Evolutionary conservation across 768 basidiomycete species (phyloP).

Genomic region (Amanita inopinata): DNA sequence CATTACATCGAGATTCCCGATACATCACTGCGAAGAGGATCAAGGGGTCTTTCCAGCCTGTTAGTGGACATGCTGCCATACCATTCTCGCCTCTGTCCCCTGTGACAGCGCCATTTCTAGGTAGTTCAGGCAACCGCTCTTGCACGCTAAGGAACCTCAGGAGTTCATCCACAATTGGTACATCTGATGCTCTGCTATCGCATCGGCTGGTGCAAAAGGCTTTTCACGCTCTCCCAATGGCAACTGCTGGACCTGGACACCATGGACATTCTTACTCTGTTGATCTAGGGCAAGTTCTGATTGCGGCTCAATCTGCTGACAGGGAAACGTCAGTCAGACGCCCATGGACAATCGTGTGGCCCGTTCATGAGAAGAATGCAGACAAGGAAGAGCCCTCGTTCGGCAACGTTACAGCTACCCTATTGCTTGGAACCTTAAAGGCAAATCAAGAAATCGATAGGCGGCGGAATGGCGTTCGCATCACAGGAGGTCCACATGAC

Average conservation of each 20-base stretch:
- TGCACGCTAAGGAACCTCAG: not conserved
- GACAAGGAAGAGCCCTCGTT: not conserved
- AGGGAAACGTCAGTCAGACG: not conserved
- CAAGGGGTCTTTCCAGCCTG: not conserved
- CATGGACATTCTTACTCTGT: conserved; percentile 5
- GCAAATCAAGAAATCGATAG: not conserved
- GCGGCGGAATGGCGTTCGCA: not conserved
- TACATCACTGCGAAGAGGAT: not conserved
- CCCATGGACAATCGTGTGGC: not conserved
- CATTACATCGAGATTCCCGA: not conserved
- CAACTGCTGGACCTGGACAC: not conserved
- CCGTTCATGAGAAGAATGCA: not conserved
- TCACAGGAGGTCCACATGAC: not conserved
- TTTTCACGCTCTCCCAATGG: too few species aligned
- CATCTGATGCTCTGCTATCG: not conserved
- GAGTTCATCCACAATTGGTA: not conserved
- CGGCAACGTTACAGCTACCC: not conserved
- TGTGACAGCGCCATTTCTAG: conserved; percentile 2
- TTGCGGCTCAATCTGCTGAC: not conserved
- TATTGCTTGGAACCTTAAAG: not conserved
- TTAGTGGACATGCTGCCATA: not conserved
- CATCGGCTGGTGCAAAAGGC: too few species aligned
- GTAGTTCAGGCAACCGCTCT: not conserved
- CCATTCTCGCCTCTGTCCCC: conserved; percentile 3
- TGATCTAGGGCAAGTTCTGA: conserved; percentile 2